Evolutionary conservation across 2,329 filamentous ascomycete genomes (phyloP).

Genomic region (Achaetomium macrosporum): DNA sequence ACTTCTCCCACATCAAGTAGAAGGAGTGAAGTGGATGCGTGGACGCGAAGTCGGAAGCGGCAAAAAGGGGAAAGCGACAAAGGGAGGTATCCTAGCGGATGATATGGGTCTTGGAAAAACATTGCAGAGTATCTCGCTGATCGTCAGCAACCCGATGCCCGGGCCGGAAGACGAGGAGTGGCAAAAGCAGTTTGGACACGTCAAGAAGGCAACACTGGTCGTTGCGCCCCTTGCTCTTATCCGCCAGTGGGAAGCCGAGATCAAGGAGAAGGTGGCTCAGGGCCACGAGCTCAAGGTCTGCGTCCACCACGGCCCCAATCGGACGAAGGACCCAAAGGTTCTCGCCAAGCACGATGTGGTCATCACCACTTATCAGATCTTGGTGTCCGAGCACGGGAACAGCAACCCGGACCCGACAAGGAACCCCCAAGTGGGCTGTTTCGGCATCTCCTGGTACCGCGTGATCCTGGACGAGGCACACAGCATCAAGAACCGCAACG

Average conservation of each 20-base stretch:
- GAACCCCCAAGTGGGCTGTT: slow-evolving; percentile 71
- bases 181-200: slow-evolving; percentile 61
- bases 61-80: slow-evolving; percentile 75
- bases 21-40: slow-evolving; percentile 92
- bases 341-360: slow-evolving; percentile 87
- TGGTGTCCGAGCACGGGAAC: slow-evolving; percentile 79
- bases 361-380: slow-evolving; percentile 92
- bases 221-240: slow-evolving; percentile 91
- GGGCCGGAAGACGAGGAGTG: slow-evolving; percentile 51
- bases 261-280: slow-evolving; percentile 70
- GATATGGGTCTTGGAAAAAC: slow-evolving; percentile 98
- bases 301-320: slow-evolving; percentile 83
- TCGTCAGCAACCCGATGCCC: slow-evolving; percentile 75
- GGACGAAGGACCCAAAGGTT: slow-evolving; percentile 72
- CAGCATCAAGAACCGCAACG: slow-evolving; percentile 96
- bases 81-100: slow-evolving; percentile 91
- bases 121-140: slow-evolving; percentile 82
- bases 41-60: slow-evolving; percentile 82
- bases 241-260: slow-evolving; percentile 94
- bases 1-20: slow-evolving; percentile 86
- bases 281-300: slow-evolving; percentile 70
- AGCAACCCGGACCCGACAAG: slow-evolving; percentile 48
- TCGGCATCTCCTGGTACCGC: slow-evolving; percentile 90
- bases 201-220: slow-evolving; percentile 79
- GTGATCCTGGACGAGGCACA: slow-evolving; percentile 95